These are phyloP conservation scores for Pseudogymnoascus sp. DNA, from an alignment of 2,329 filamentous ascomycete genomes.

Conservation along the genomic window DNA sequence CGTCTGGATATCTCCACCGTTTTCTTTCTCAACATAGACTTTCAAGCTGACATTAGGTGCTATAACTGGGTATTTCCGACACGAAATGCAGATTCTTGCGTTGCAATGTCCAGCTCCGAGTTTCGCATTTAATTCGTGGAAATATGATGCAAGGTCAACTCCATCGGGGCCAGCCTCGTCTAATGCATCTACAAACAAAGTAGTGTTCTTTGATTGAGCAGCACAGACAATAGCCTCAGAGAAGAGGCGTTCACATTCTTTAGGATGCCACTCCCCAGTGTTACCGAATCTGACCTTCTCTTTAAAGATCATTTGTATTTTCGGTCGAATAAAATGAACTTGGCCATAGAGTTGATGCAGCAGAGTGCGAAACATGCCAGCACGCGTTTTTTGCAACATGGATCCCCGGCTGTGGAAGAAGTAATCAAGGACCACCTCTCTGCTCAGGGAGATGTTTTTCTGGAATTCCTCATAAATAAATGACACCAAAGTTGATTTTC, in stretches of 20 bases:
- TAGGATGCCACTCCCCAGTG: slow-evolving; percentile 12
- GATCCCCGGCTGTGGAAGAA: slow-evolving; percentile 31
- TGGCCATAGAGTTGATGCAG: slow-evolving; percentile 25
- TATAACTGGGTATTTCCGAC: slow-evolving; percentile 13
- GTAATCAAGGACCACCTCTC: slow-evolving; percentile 25
- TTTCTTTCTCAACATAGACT: slow-evolving; percentile 19
- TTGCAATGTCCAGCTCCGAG: not conserved
- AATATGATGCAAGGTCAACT: slow-evolving; percentile 12
- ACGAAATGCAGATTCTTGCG: slow-evolving; percentile 16
- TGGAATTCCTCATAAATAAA: slow-evolving; percentile 26
- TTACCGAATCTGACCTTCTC: slow-evolving; percentile 11
- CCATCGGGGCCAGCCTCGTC: slow-evolving; percentile 20
- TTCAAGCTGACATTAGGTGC: slow-evolving; percentile 9
- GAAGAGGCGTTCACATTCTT: slow-evolving; percentile 11
- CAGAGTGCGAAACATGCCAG: slow-evolving; percentile 31
- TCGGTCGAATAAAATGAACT: not conserved
- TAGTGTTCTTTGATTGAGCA: slow-evolving; percentile 4
- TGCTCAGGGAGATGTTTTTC: not conserved
- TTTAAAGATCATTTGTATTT: slow-evolving; percentile 9
- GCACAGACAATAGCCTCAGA: not conserved
- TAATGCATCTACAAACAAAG: slow-evolving; percentile 21
- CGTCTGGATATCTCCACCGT: slow-evolving; percentile 14
- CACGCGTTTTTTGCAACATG: slow-evolving; percentile 25
- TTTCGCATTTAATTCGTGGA: slow-evolving; percentile 11
- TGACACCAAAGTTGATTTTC: slow-evolving; percentile 33